Base-by-base conservation (phyloP, 768 basidiomycete genomes). In the Rhodotorula taiwanensis region DNA sequence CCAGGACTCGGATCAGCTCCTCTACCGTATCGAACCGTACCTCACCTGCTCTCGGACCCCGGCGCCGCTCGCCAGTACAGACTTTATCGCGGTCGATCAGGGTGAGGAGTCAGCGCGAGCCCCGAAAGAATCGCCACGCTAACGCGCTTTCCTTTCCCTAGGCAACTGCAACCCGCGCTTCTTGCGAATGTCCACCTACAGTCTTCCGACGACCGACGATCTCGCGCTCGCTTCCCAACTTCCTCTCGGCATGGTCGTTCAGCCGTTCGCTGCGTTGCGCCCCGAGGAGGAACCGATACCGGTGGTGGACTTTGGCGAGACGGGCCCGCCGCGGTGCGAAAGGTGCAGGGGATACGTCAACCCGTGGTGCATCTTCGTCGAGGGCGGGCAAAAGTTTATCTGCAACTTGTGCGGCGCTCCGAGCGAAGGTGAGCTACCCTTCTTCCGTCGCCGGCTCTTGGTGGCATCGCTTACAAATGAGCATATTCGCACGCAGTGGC, bases 81-180 rank as follows among this genome's bases (percentile, higher is more conserved):
- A 94, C 70, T 94, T 83, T 71, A 78, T 85, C 60, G 84, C 88
- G n/a, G 81, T 97, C 60, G 94, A 99, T 78, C 91, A 98, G 81
- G 94, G 85, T 82, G 56, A 62, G 75, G 70, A n/a, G n/a, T n/a
- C 36, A 3, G 36, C n/a, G n/a, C n/a, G n/a, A n/a, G n/a, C n/a
- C n/a, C n/a, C n/a, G n/a, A n/a, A n/a, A n/a, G n/a, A n/a, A 30
- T 33, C 21, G 52, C 25, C 25, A 36, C 15, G 23, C n/a, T 51
- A 8, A 52, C 20, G 16, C 18, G 11, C 25, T 21, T 27, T 9
- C 2, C 6, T 9, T 14, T n/a, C n/a, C 27, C 18, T 69, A 84
- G 85, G 94, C 61, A 97, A 94, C 76, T 88, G 91, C 5, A 88
- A 87, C 20, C 95, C 95, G 13, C 87, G 88, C 72, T 90, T 87